Conservation (phyloP, 495 filamentous ascomycete genomes). For the Aspergillus nanangensis region DNA sequence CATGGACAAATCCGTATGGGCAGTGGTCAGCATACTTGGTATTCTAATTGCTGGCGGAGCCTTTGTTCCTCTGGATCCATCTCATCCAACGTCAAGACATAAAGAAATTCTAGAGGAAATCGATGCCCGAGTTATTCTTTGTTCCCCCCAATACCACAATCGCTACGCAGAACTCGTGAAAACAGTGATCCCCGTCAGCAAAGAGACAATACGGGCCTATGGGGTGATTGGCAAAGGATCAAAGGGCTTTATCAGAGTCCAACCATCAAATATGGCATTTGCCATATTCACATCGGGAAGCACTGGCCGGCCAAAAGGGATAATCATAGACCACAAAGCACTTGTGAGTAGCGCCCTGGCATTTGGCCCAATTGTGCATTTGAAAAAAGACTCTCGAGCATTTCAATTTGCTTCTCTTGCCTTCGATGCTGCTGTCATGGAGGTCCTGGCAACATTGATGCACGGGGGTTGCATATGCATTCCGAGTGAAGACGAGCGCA, state of each 20-base stretch:
- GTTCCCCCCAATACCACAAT: conserved; percentile 26
- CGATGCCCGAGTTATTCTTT: conserved; percentile 34
- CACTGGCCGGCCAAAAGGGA: conserved; percentile 55
- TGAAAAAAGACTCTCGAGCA: conserved; percentile 35
- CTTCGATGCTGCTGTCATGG: conserved; percentile 50
- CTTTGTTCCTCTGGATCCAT: conserved; percentile 55
- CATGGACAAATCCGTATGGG: conserved; percentile 53
- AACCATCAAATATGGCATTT: conserved; percentile 33
- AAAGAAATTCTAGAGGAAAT: conserved; percentile 38
- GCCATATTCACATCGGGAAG: conserved; percentile 50
- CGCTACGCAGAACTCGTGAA: conserved; percentile 24
- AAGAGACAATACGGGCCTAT: conserved; percentile 32
- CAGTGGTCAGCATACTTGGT: conserved; percentile 46
- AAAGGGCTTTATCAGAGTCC: conserved; percentile 2
- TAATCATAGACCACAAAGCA: conserved; percentile 44
- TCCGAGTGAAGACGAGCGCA: conserved; percentile 52
- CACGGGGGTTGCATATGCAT: conserved; percentile 60
- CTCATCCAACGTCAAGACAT: conserved; percentile 46
- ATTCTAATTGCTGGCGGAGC: conserved; percentile 55
- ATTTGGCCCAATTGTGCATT: conserved; percentile 25
- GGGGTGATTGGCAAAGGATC: conserved; percentile 13
- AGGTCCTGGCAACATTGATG: conserved; percentile 46
- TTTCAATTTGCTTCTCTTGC: conserved; percentile 54
- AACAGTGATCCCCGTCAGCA: conserved; percentile 32
- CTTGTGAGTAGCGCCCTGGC: conserved; percentile 43